Evolutionary conservation across 2,329 filamentous ascomycete species (phyloP), one percentile per base, ranked within the genome.

Genomic region (Paecilomyces niveus): DNA sequence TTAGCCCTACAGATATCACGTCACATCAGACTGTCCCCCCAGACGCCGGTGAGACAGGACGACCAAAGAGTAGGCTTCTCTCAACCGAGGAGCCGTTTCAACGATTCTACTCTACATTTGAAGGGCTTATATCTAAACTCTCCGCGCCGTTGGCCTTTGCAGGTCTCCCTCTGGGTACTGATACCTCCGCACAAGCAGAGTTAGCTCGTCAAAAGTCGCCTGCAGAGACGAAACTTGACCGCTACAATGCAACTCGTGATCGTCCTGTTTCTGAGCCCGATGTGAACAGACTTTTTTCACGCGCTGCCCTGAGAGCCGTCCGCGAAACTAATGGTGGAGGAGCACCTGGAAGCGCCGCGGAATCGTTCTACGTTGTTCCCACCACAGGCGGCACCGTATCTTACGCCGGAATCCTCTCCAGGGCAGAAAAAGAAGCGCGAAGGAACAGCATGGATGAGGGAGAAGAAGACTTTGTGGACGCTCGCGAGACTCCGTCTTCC

Each of bases 301-400:
- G 86, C 64, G 91, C 93, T 11, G 90, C 93, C 3, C 82, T 97
- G 57, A 84, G 88, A 55, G 90, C 92, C 0, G 82, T 96, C 50
- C 82, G 85, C 21, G 86, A 89, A 58, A 87, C 88, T 53, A 74
- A 76, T 31, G 85, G 85, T 0, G 81, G 82, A 15, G 81, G 82
- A 15, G 70, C 75, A n/a, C 75, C 78, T 11, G 84, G 81, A 59
- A 89, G 89, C 66, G 62, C 74, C 3, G 78, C 79, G 6, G 82
- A 85, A 63, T 94, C 89, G 8, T 99, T 99, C 77, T 97, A 97
- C 71, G 89, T 97, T 1, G 94, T 99, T 1, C 94, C 93, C 3
- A 89, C 90, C 0, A 91, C 89, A 18, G 93, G 94, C 4, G 92
- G 93, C 63, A 97, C 92, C 2, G 88, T 92, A 60, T 94, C 92